Conservation (phyloP, 164 flowering plant species). For the Tinospora cordifolia region DNA sequence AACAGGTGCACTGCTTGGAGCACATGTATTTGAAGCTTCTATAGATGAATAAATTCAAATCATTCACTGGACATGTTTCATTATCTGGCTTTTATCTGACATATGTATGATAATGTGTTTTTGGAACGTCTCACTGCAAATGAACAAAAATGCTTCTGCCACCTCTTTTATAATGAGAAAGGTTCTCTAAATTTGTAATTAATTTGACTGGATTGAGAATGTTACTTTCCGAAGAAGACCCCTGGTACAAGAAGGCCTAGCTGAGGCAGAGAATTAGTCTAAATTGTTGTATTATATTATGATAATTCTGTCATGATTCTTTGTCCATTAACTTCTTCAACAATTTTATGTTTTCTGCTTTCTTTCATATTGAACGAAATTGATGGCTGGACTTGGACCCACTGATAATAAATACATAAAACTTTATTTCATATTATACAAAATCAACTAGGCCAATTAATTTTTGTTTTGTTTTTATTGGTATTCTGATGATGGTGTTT, state of each 20-base stretch:
- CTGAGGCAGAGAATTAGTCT: not conserved
- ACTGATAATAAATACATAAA: not conserved
- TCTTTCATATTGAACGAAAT: not conserved
- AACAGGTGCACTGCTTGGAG: constrained; percentile 50
- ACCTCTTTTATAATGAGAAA: not conserved
- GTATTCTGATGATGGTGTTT: constrained; percentile 4
- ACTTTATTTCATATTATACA: not conserved
- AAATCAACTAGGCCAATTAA: not conserved
- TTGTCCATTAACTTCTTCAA: not conserved
- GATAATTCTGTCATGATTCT: not conserved
- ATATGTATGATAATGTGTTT: not conserved
- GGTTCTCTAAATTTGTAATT: not conserved
- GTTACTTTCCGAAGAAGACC: no score
- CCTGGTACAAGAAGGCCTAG: not conserved
- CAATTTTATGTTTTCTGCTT: not conserved
- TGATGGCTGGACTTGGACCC: not conserved
- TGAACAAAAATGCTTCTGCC: not conserved
- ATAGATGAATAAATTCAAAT: not conserved
- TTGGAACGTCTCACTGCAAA: not conserved
- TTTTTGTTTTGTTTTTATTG: not conserved
- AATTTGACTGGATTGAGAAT: not conserved
- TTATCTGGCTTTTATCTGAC: not conserved
- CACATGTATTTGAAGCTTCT: not conserved
- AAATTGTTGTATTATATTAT: not conserved
- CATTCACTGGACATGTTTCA: not conserved